A percentile compares a stretch with the other conserved stretches of the same genome.
Conservation (phyloP, 148 eudicot genomes). For the Nepenthes gracilis region DNA sequence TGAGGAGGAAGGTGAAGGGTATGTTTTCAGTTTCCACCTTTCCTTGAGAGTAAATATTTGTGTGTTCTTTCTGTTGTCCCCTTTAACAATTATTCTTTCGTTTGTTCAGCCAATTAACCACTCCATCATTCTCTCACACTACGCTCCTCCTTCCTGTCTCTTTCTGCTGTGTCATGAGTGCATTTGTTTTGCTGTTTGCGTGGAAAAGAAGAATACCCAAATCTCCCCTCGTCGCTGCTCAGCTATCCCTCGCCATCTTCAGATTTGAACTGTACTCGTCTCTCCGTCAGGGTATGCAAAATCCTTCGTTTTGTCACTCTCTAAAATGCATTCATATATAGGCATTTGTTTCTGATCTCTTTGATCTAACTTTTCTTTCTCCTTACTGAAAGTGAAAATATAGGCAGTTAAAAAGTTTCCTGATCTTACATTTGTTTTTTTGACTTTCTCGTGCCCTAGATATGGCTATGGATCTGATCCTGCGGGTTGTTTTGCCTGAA, state of each 20-base stretch:
- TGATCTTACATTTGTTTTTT: not conserved
- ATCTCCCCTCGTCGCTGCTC: no score
- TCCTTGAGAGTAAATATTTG: not conserved
- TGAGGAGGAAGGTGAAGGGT: not conserved
- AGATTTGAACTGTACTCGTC: no score
- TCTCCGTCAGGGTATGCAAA: no score
- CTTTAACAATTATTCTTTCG: not conserved
- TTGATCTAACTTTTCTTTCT: not conserved
- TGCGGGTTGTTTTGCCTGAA: no score
- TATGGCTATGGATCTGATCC: no score
- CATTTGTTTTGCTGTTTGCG: no score
- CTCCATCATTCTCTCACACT: not conserved
- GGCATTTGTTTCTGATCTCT: not conserved
- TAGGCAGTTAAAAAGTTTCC: not conserved
- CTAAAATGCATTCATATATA: not conserved
- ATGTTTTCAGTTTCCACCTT: slow-evolving; percentile 1
- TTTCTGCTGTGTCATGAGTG: no score
- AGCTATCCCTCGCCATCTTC: no score
- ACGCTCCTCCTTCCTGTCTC: no score
- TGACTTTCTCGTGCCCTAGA: not conserved
- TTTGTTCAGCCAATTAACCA: not conserved
- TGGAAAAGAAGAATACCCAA: no score
- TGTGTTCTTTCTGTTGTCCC: not conserved
- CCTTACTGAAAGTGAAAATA: not conserved
- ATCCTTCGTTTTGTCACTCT: not conserved